A percentile compares a stretch with the other conserved stretches of the same genome.
Evolutionary conservation across 2,329 filamentous ascomycete species (phyloP).

Genomic region (Emmonsiellopsis sp.): DNA sequence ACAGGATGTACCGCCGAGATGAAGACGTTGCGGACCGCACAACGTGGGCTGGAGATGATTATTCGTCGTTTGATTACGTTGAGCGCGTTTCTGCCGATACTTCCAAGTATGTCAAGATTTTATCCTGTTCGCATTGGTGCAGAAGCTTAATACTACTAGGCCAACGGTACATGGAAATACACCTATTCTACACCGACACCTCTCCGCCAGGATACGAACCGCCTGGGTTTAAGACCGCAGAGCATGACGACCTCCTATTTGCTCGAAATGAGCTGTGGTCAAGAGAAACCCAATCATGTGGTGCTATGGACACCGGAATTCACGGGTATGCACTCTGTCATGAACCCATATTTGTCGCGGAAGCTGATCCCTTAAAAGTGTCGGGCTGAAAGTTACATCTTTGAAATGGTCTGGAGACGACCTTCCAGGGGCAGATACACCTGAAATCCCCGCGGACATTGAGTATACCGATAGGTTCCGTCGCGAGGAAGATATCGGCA

Average conservation of each 20-base stretch:
- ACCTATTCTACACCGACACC: conserved; percentile 36
- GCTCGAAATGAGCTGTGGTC: conserved; percentile 29
- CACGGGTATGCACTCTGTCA: conserved; percentile 24
- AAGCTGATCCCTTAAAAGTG: conserved; percentile 16
- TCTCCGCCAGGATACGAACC: conserved; percentile 31
- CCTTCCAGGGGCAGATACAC: conserved; percentile 15
- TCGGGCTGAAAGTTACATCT: conserved; percentile 25
- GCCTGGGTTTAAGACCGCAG: conserved; percentile 27
- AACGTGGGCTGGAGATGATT: conserved; percentile 33
- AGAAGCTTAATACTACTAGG: conserved; percentile 15
- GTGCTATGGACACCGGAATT: conserved; percentile 27
- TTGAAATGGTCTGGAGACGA: conserved; percentile 22
- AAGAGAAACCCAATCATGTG: conserved; percentile 23
- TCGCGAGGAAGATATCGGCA: conserved; percentile 20
- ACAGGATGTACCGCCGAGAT: conserved; percentile 22
- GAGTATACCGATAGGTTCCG: conserved; percentile 18
- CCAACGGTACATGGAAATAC: conserved; percentile 33
- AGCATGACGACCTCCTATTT: conserved; percentile 24
- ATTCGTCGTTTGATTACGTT: conserved; percentile 32
- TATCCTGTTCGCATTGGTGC: background rate
- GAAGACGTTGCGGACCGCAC: conserved; percentile 30
- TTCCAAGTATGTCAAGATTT: conserved; percentile 29
- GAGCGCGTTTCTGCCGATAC: conserved; percentile 28
- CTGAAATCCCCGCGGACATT: conserved; percentile 21
- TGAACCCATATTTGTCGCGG: background rate